These are phyloP conservation scores for Senna siamea DNA, from an alignment of 306 rosid genomes.

Conservation along the genomic window DNA sequence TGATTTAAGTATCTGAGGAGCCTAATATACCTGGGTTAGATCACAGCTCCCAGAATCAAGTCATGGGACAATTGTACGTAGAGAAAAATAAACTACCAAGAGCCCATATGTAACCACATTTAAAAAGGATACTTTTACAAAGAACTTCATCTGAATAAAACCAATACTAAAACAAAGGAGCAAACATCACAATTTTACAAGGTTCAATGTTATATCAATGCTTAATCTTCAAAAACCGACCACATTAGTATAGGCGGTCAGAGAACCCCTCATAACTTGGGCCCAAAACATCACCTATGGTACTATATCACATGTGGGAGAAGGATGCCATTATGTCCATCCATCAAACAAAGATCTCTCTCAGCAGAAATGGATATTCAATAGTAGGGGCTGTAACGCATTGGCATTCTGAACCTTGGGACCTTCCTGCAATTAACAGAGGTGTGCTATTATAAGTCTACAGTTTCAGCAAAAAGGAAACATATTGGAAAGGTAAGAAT, in stretches of 20 bases:
- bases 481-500: not conserved
- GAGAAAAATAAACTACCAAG: not conserved
- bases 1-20: too few species aligned
- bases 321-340: slow-evolving; percentile 21
- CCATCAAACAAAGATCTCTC: slow-evolving; percentile 24
- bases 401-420: slow-evolving; percentile 82
- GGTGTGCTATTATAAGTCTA: slow-evolving; percentile 21
- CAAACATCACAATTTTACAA: slow-evolving; percentile 44
- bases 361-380: slow-evolving; percentile 45
- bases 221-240: slow-evolving; percentile 45
- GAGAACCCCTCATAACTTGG: slow-evolving; percentile 27
- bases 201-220: slow-evolving; percentile 36
- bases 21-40: too few species aligned
- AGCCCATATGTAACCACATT: slow-evolving; percentile 27
- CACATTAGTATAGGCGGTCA: slow-evolving; percentile 33
- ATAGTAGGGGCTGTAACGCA: slow-evolving; percentile 79
- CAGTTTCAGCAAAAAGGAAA: not conserved
- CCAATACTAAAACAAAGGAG: slow-evolving; percentile 30
- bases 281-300: slow-evolving; percentile 37
- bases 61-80: not conserved
- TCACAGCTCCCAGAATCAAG: not conserved
- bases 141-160: slow-evolving; percentile 32
- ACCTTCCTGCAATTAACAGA: slow-evolving; percentile 66
- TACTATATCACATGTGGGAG: slow-evolving; percentile 12
- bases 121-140: slow-evolving; percentile 28